Base-by-base conservation (phyloP, 2,329 filamentous ascomycete genomes). In the Rutstroemia sydowiana region DNA sequence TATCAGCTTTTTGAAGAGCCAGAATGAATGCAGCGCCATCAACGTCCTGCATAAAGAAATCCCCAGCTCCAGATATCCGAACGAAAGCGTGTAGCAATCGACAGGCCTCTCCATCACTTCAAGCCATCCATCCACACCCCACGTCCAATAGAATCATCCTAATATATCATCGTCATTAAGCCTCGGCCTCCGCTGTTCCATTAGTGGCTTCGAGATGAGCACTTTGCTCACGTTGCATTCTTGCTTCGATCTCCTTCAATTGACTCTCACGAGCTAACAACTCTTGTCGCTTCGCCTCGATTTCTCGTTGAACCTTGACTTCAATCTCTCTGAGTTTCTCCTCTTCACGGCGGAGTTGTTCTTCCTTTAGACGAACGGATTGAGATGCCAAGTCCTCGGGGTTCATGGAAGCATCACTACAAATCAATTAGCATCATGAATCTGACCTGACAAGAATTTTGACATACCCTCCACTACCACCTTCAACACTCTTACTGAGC, bases 241-340 rank as follows among this genome's bases (percentile, higher is more conserved):
- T 87, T 58, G 91, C 92, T 74, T 97, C 92, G 69, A 98, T 96
- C 78, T 98, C 93, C 73, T 93, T 92, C 65, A 98, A 83, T 76
- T 98, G 93, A 67, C 90, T 95, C 77, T 98, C 93, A 71, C 93
- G 90, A 60, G 93, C 93, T 73, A 98, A 71, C 57, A 98, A 81
- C 74, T 98, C 93, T 76, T 98, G 93, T 75, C 93, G 85, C 83
- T 98, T 98, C 82, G 97, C 93, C 75, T 96, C 95, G 77, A 98
- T 98, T 75, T 98, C 93, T 69, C 93, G 88, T 77, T 98, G 93
- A 58, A 98, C 93, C 85, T 98, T 98, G 77, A 96, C 79, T 71
- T 98, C 93, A 70, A 98, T 97, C 77, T 98, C 93, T 72, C 93
- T 88, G 59, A 98, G 85, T 79, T 98, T 98, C 86, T 98, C 93